Evolutionary conservation across 192 early-diverging fungal species (phyloP).

Genomic region (Backusella tuberculispora): DNA sequence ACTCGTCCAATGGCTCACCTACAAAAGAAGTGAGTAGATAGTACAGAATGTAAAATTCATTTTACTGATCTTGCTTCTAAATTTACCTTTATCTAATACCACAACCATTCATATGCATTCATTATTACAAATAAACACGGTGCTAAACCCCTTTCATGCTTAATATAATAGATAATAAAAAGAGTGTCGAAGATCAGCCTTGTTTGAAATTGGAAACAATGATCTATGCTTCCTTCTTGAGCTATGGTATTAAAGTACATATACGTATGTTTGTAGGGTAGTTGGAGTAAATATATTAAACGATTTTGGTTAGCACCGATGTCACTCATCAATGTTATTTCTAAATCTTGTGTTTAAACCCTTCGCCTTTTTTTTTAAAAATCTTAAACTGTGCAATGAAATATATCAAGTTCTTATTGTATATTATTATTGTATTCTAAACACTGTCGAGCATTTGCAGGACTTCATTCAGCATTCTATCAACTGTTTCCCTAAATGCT

Average conservation of each 20-base stretch:
- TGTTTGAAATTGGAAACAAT: too few species aligned
- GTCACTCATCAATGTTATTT: too few species aligned
- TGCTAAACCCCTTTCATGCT: constrained; percentile 17
- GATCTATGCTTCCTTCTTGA: too few species aligned
- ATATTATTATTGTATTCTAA: constrained; percentile 15
- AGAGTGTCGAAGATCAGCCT: too few species aligned
- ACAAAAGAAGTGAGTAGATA: constrained; percentile 19
- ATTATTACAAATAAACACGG: constrained; percentile 17
- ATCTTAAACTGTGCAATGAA: not conserved
- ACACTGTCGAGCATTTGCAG: constrained; percentile 10
- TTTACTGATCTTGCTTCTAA: constrained; percentile 24
- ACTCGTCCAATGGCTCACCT: not conserved
- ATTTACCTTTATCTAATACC: constrained; percentile 27
- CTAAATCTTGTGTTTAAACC: too few species aligned
- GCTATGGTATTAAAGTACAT: too few species aligned
- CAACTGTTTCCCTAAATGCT: constrained; percentile 13
- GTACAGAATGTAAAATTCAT: constrained; percentile 15
- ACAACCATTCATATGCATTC: constrained; percentile 20
- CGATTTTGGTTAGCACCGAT: too few species aligned
- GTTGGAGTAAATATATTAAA: too few species aligned
- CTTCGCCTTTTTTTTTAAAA: too few species aligned
- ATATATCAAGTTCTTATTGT: constrained; percentile 5
- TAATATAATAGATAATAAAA: constrained; percentile 19
- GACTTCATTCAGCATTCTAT: constrained; percentile 19
- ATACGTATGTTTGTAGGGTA: too few species aligned